Percentiles rank a stretch among this genome's conserved stretches.
Evolutionary conservation across 2,329 filamentous ascomycete species (phyloP).

Genomic region (Diaporthe aspalathi): DNA sequence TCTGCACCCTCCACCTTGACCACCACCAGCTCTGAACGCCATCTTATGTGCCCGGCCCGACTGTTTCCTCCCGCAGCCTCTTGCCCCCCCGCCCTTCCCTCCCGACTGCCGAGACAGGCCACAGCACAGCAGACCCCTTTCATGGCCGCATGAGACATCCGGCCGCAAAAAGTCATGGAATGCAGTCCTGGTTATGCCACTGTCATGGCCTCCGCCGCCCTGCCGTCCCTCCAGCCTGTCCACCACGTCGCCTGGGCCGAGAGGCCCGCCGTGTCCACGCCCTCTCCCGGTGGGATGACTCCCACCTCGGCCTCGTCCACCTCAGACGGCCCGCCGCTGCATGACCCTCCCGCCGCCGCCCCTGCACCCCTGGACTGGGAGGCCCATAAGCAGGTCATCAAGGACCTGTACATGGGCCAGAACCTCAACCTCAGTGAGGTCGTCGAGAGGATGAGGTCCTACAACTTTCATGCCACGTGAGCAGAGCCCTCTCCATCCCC

Average conservation of each 20-base stretch:
- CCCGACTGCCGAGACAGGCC: slow-evolving; percentile 2
- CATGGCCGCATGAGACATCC: slow-evolving; percentile 22
- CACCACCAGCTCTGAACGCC: background rate
- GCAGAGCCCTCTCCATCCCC: background rate
- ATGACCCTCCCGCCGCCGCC: slow-evolving; percentile 17
- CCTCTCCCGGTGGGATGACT: slow-evolving; percentile 1
- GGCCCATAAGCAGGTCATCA: slow-evolving; percentile 38
- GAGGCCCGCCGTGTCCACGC: background rate
- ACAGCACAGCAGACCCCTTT: background rate
- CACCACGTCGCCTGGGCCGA: slow-evolving; percentile 22
- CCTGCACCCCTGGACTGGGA: slow-evolving; percentile 38
- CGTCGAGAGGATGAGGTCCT: slow-evolving; percentile 37
- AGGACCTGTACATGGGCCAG: slow-evolving; percentile 39
- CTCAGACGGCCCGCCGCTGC: background rate
- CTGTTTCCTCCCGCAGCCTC: background rate
- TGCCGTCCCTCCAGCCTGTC: slow-evolving; percentile 17
- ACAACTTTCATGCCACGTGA: slow-evolving; percentile 40
- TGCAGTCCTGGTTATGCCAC: slow-evolving; percentile 1
- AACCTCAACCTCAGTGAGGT: slow-evolving; percentile 40
- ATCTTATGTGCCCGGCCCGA: background rate
- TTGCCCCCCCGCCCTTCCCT: no score
- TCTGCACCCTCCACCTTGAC: background rate
- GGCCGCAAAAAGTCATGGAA: slow-evolving; percentile 17
- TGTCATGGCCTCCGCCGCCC: background rate
- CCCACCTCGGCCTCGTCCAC: slow-evolving; percentile 23